Evolutionary conservation across 257 asterid species (phyloP).

Genomic region (Thymus quinquecostatus): DNA sequence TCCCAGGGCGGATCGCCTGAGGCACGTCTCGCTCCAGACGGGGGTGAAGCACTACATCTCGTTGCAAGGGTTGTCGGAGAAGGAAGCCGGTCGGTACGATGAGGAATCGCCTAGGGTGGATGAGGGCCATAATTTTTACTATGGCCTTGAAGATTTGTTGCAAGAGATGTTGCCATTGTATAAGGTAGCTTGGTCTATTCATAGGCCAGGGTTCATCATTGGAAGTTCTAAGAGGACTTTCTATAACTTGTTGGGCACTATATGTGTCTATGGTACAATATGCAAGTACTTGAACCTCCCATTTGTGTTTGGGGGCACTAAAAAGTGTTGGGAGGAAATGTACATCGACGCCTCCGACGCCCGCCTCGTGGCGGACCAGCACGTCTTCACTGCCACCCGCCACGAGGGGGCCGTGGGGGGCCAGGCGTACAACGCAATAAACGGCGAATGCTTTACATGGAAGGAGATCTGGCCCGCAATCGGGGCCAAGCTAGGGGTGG

Average conservation of each 20-base stretch:
- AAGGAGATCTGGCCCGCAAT: conserved; percentile 67
- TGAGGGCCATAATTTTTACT: conserved; percentile 59
- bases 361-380: conserved; percentile 83
- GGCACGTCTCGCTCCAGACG: conserved; percentile 79
- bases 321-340: conserved; percentile 78
- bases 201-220: conserved; percentile 73
- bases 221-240: conserved; percentile 61
- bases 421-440: conserved; percentile 63
- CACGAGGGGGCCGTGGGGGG: conserved; percentile 31
- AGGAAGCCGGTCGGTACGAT: conserved; percentile 33
- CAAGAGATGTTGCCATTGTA: conserved; percentile 46
- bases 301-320: conserved; percentile 73
- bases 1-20: conserved; percentile 48
- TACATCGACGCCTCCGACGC: conserved; percentile 75
- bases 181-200: conserved; percentile 68
- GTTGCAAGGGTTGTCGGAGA: conserved; percentile 25
- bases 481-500: conserved; percentile 53
- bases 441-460: conserved; percentile 76
- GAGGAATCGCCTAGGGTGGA: conserved; percentile 69
- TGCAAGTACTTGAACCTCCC: conserved; percentile 69
- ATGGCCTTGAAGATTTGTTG: conserved; percentile 76
- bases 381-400: conserved; percentile 63
- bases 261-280: conserved; percentile 75
- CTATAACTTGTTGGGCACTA: conserved; percentile 69
- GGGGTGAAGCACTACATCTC: conserved; percentile 79